Evolutionary conservation across 768 basidiomycete genomes (phyloP).

Genomic region (Solioccasus polychromus): DNA sequence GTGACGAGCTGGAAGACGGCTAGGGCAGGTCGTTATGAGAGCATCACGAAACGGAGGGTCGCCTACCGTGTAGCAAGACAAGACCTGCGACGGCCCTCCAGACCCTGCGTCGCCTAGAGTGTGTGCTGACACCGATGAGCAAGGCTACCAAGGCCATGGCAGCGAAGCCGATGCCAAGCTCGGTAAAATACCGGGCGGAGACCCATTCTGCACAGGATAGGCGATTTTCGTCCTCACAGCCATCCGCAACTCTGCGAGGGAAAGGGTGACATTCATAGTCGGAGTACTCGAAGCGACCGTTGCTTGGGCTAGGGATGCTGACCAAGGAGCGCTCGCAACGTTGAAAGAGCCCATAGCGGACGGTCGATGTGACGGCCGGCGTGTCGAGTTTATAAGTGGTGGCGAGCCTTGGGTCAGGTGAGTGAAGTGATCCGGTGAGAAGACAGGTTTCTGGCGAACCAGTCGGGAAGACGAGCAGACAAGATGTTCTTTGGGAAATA

Average conservation of each 20-base stretch:
- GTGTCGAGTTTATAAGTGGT: conserved; percentile 37
- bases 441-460: conserved; percentile 42
- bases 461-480: conserved; percentile 57
- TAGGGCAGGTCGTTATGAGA: conserved; percentile 19
- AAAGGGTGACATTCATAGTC: conserved; percentile 64
- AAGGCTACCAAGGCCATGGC: conserved; percentile 55
- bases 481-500: conserved; percentile 67
- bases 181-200: conserved; percentile 64
- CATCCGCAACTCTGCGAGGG: conserved; percentile 49
- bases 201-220: conserved; percentile 67
- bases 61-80: conserved; percentile 56
- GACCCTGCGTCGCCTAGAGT: conserved; percentile 68
- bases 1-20: conserved; percentile 60
- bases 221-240: conserved; percentile 51
- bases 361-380: conserved; percentile 44
- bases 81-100: conserved; percentile 74
- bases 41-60: neutral
- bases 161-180: conserved; percentile 64
- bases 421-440: conserved; percentile 10
- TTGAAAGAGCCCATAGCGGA: conserved; percentile 56
- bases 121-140: conserved; percentile 67
- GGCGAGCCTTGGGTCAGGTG: conserved; percentile 39
- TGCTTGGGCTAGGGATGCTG: conserved; percentile 43
- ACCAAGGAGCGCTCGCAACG: conserved; percentile 55
- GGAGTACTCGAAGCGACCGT: conserved; percentile 47